Percentiles rank a stretch among this genome's conserved stretches.
Evolutionary conservation across 805 yeast genomes (phyloP).

Genomic region (Myxozyma sirexii): DNA sequence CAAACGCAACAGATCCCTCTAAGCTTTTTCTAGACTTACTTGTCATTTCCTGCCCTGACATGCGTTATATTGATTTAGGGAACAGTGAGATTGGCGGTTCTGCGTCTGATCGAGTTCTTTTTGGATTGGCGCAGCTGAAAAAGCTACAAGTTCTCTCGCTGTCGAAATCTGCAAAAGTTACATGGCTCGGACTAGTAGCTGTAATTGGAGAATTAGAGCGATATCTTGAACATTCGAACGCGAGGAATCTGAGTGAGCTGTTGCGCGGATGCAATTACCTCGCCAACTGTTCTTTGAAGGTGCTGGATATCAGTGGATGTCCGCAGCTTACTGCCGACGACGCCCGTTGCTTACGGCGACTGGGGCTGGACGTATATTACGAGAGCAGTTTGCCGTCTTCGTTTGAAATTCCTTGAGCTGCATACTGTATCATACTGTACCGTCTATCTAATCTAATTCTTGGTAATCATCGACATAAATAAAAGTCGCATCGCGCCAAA

Average conservation of each 20-base stretch:
- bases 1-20: neutral
- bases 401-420: neutral
- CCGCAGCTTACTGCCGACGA: neutral
- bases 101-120: constrained; percentile 11
- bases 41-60: neutral
- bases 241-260: constrained; percentile 5
- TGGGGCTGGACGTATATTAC: constrained; percentile 7
- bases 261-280: neutral
- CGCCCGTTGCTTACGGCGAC: constrained; percentile 9
- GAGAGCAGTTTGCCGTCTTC: neutral
- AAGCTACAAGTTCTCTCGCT: constrained; percentile 10
- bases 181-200: constrained; percentile 17
- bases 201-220: constrained; percentile 15
- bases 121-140: constrained; percentile 1
- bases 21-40: neutral
- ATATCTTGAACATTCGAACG: constrained; percentile 1
- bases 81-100: neutral
- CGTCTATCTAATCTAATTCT: no score
- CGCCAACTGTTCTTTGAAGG: constrained; percentile 1
- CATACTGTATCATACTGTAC: no score
- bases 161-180: neutral
- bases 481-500: no score
- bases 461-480: no score
- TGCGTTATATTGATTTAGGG: constrained; percentile 7
- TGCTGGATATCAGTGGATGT: constrained; percentile 9